Conservation (phyloP, 2,329 filamentous ascomycete species). For the Endoconidiophora laricicola region DNA sequence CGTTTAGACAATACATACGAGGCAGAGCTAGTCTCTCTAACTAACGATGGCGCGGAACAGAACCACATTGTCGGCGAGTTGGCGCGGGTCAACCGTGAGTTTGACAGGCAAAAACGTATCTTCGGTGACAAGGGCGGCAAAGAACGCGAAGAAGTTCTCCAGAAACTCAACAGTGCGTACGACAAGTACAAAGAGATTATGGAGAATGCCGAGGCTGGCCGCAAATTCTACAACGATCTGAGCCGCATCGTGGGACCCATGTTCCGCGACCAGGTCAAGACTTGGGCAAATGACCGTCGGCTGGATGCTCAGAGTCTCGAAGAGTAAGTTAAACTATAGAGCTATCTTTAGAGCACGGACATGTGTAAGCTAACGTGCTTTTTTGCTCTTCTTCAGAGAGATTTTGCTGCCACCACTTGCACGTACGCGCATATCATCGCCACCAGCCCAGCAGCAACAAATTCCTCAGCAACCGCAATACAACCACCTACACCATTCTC, state of each 20-base stretch:
- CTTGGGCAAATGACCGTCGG: slow-evolving; percentile 65
- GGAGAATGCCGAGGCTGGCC: slow-evolving; percentile 73
- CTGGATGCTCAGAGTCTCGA: slow-evolving; percentile 68
- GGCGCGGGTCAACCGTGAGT: slow-evolving; percentile 59
- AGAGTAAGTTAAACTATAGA: slow-evolving; percentile 34
- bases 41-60: slow-evolving; percentile 61
- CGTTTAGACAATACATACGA: slow-evolving; percentile 65
- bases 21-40: slow-evolving; percentile 52
- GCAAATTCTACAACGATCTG: slow-evolving; percentile 95
- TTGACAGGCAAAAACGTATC: slow-evolving; percentile 52
- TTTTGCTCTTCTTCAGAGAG: slow-evolving; percentile 23
- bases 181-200: slow-evolving; percentile 94
- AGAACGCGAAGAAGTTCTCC: slow-evolving; percentile 73
- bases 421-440: slow-evolving; percentile 4
- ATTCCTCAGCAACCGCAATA: slow-evolving; percentile 22
- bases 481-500: slow-evolving; percentile 17
- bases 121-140: slow-evolving; percentile 43
- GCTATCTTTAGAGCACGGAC: not conserved
- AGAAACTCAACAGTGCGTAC: slow-evolving; percentile 79
- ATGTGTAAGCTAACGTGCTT: slow-evolving; percentile 12
- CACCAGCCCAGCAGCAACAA: slow-evolving; percentile 14
- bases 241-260: slow-evolving; percentile 63
- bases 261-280: slow-evolving; percentile 63
- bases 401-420: slow-evolving; percentile 33
- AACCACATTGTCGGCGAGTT: slow-evolving; percentile 52